Base-by-base conservation (phyloP, 345 rosid genomes). In the Combretum micranthum region DNA sequence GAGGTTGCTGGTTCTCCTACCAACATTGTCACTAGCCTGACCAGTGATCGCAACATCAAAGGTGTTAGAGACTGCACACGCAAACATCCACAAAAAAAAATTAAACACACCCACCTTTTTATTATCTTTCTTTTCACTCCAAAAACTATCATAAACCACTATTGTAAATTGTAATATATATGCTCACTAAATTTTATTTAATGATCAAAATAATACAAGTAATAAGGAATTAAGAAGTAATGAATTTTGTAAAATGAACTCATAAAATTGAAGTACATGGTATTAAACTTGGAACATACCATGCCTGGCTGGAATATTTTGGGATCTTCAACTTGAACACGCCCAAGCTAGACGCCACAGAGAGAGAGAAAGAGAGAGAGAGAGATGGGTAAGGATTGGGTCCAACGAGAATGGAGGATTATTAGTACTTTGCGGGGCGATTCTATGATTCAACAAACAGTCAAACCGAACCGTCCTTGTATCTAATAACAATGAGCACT, bases 31-130 rank as follows among this genome's bases (percentile, higher is more conserved):
- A 69, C 17, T 53, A 82, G 76, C 72, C 84, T 53, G 52, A 61
- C 60, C 64, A 75, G 55, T 42, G 84, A 77, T 54, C 81, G 76
- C 70, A 82, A 55, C 83, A 79, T 60, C 77, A 79, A 46, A 20
- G 69, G 62, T 2, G 69, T 43, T 0, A 73, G 65, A 60, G 84
- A 64, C 88, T 82, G 76, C 58, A 57, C 50, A 13, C 25, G 22
- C 15, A 13, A 16, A 25, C 10, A 37, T 15, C 59, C 20, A 56
- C 22, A 17, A 6, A 56, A 39, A 14, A 4, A 12, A 17, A 4
- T 19, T 15, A 56, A 56, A 46, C 50, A 45, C 50, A 46, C 12
- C 20, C 15, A 15, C 12, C 13, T 9, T n/a, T 46, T 46, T 4
- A 46, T 46, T 17, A n/a, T 46, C 17, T 46, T 46, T 15, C 4